A percentile compares a stretch with the other conserved stretches of the same genome.
phyloP scores from a whole-genome alignment of 2,329 filamentous ascomycete species.

The Colletotrichum tropicale region DNA sequence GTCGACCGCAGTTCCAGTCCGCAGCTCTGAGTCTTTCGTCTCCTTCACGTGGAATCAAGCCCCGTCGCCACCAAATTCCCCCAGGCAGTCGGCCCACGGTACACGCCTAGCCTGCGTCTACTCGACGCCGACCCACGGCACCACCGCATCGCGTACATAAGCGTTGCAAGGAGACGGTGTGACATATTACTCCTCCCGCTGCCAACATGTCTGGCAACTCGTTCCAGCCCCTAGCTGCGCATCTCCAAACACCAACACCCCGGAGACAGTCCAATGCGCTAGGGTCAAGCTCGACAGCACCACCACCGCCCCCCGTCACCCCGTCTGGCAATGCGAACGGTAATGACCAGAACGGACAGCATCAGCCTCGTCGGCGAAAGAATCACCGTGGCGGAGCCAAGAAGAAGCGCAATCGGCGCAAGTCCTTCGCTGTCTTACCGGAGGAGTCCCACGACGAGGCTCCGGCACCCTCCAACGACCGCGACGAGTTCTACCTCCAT shows the following conservation, averaged over 20 bases:
- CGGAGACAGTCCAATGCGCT: conserved; percentile 7
- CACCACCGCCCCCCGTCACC: conserved; percentile 9
- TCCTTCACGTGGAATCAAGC: conserved; percentile 13
- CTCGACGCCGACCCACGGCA: conserved; percentile 7
- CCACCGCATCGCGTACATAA: neutral
- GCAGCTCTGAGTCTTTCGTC: neutral
- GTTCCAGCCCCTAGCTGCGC: conserved; percentile 29
- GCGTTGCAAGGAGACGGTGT: conserved; percentile 2
- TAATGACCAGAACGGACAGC: conserved; percentile 15
- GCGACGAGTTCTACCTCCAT: conserved; percentile 54
- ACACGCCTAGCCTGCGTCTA: neutral
- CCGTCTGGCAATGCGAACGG: neutral
- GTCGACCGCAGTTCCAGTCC: neutral
- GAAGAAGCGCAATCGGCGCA: conserved; percentile 76
- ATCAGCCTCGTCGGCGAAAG: conserved; percentile 55
- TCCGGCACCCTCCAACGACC: conserved; percentile 28
- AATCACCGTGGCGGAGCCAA: conserved; percentile 79
- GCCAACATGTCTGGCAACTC: conserved; percentile 35
- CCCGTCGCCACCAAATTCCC: conserved; percentile 11
- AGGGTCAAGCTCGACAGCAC: conserved; percentile 15
- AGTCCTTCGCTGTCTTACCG: conserved; percentile 76
- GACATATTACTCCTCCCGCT: neutral
- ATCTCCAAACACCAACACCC: conserved; percentile 7
- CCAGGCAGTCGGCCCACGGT: neutral
- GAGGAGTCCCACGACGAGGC: conserved; percentile 54